Base-by-base conservation (phyloP, 805 yeast species). In the Yarrowia hollandica region DNA sequence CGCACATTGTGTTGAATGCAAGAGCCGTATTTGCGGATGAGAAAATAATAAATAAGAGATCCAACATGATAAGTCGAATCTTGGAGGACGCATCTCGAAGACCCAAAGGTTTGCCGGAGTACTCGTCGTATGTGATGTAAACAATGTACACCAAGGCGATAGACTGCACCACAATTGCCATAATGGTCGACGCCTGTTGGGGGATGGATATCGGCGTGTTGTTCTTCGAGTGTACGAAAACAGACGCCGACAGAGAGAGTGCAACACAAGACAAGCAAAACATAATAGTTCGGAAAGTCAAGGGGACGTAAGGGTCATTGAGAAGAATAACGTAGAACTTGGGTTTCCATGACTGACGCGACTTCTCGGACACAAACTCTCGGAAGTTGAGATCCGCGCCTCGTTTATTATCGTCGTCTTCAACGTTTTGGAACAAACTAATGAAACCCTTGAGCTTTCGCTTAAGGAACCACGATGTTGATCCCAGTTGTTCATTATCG, bases 111-210 rank as follows among this genome's bases (percentile, higher is more conserved):
- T 89, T 86, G 12, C 97, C 95, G 21, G 85, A 80, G 71, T 89
- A 92, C 71, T 94, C 99, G 71, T 94, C 98, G 67, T 83, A 84
- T 2, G 96, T 83, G 69, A 92, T 88, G 71, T 88, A 90, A 3
- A 84, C 72, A 60, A 90, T 78, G 69, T 94, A 94, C 0, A 82
- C 79, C 22, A 89, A 72, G 2, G 96, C 96, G 62, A 84, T 76
- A 25, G 89, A 75, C 67, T 90, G 92, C 4, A 92, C 96, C 56
- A 83, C 83, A 2, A 94, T 80, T 3, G 97, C 94, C 96, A 94
- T 90, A 42, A 91, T 84, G 0, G 98, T 88, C 65, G 96, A 85
- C 15, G 99, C 86, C 67, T 88, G 90, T 68, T 88, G 96, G 7
- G 79, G 75, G 7, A 88, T 72, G 11, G 73, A 67, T 25, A 38